phyloP scores from a whole-genome alignment of 1,284 basidiomycete species.

The Melanopsichium pennsylvanicum region DNA sequence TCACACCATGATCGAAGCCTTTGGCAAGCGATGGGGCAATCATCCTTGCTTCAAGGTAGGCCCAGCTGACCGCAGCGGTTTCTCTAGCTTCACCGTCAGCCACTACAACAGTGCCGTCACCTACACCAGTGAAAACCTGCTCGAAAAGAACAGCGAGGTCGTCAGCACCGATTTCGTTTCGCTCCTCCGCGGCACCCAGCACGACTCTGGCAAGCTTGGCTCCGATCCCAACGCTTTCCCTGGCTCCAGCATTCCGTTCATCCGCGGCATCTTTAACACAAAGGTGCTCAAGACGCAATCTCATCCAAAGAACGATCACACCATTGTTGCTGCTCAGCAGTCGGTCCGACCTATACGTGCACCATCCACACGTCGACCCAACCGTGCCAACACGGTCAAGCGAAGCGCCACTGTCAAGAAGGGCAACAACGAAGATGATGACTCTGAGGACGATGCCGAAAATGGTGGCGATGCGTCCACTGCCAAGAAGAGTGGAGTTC shows the following conservation, averaged over 20 bases:
- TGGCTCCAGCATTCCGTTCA: conserved; percentile 73
- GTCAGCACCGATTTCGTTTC: conserved; percentile 92
- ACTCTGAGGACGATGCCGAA: conserved; percentile 62
- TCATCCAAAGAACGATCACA: conserved; percentile 89
- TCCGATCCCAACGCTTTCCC: conserved; percentile 37
- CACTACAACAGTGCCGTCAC: conserved; percentile 91
- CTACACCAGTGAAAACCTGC: conserved; percentile 87
- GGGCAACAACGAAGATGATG: conserved; percentile 72
- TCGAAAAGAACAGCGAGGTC: conserved; percentile 86
- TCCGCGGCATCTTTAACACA: conserved; percentile 85
- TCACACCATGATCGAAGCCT: conserved; percentile 91
- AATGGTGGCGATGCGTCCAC: conserved; percentile 33
- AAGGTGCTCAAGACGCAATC: conserved; percentile 88
- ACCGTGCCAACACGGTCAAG: conserved; percentile 50
- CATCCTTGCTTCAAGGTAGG: conserved; percentile 78
- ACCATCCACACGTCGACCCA: conserved; percentile 71
- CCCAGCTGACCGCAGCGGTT: conserved; percentile 74
- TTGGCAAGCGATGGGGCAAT: conserved; percentile 91
- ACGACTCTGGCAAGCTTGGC: conserved; percentile 57
- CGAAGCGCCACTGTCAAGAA: conserved; percentile 67
- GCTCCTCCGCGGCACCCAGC: conserved; percentile 75
- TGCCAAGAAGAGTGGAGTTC: conserved; percentile 33
- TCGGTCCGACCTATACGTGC: conserved; percentile 89
- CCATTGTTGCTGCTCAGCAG: conserved; percentile 91
- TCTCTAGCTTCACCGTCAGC: conserved; percentile 86